These are phyloP conservation scores for Hyparrhenia diplandra DNA, from an alignment of 176 grass and related monocot genomes.

Conservation along the genomic window DNA sequence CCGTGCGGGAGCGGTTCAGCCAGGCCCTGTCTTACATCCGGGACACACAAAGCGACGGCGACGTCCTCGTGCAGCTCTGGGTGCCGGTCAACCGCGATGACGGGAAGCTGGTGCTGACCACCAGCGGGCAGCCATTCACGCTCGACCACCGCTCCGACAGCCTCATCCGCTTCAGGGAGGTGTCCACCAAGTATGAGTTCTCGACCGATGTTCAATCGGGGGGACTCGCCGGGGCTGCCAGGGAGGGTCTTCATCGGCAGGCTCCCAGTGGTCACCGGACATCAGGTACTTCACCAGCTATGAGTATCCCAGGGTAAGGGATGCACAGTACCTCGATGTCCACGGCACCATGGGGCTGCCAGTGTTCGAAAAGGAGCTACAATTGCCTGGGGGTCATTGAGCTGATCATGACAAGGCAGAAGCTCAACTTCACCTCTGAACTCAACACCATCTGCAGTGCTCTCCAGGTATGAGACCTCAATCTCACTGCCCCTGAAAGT, in stretches of 20 bases:
- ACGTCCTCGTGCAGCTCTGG: constrained; percentile 90
- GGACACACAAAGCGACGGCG: constrained; percentile 48
- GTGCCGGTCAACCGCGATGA: constrained; percentile 48
- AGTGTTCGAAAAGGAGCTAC: constrained; percentile 56
- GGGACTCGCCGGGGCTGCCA: constrained; percentile 51
- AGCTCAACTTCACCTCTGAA: constrained; percentile 75
- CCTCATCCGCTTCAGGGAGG: constrained; percentile 59
- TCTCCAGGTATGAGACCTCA: constrained; percentile 56
- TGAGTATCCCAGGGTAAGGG: constrained; percentile 61
- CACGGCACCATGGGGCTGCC: constrained; percentile 84
- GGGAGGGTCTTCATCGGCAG: constrained; percentile 79
- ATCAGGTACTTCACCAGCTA: constrained; percentile 67
- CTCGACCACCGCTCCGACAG: constrained; percentile 54
- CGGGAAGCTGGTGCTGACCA: constrained; percentile 58
- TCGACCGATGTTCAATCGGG: constrained; percentile 53
- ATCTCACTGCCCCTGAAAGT: constrained; percentile 31
- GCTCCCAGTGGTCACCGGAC: constrained; percentile 95
- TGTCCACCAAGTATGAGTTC: constrained; percentile 65
- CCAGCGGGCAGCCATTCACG: constrained; percentile 69
- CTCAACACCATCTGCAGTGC: constrained; percentile 80
- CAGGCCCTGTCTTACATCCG: constrained; percentile 58
- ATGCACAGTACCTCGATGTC: constrained; percentile 59
- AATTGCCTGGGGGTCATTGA: constrained; percentile 90
- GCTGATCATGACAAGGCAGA: constrained; percentile 76
- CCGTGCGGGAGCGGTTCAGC: constrained; percentile 50